Evolutionary conservation across 2,329 filamentous ascomycete species (phyloP), one percentile per base, ranked within the genome.

Genomic region (Aureobasidium sp.): DNA sequence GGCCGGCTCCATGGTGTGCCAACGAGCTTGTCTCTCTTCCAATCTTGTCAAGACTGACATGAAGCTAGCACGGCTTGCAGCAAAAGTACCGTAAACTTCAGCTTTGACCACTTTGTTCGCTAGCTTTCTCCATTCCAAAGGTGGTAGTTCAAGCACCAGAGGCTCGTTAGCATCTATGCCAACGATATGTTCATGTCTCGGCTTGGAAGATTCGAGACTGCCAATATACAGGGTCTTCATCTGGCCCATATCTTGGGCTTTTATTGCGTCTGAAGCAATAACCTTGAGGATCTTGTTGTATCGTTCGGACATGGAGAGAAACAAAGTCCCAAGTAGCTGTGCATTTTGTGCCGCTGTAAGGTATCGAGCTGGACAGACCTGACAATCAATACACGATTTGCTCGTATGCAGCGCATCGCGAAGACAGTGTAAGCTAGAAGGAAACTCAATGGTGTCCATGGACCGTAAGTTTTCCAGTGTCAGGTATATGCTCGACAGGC

Each of bases 291-390:
- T 66, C 62, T 74, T 75, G 51, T 70, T 67, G 67, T 77, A 79
- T 45, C 75, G 72, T 49, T 78, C 74, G 1, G 73, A 70, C 27
- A 80, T 68, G 25, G 73, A 72, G 62, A 75, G 72, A 17, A 80
- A 69, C 3, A 81, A 69, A 1, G 76, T 73, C 9, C 71, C 69
- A 11, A 80, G 66, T 5, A 77, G 70, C 39, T 77, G 73, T 0
- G 74, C 70, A 65, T 81, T 82, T 62, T 80, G 78, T 5, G 78
- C 72, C 0, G 75, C 76, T 15, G 72, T 73, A 63, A 77, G 75
- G 59, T 71, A 70, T n/a, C 73, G 68, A 9, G 66, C 69, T 1
- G 77, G 78, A 62, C 79, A 82, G 48, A 70, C 65, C 4, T 69
- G 63, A 68, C 79, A 82, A 36, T 68, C 61, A 12, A 80, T 67